phyloP scores from a whole-genome alignment of 371 early-diverging fungal species.

The Nematocida homosporus region DNA sequence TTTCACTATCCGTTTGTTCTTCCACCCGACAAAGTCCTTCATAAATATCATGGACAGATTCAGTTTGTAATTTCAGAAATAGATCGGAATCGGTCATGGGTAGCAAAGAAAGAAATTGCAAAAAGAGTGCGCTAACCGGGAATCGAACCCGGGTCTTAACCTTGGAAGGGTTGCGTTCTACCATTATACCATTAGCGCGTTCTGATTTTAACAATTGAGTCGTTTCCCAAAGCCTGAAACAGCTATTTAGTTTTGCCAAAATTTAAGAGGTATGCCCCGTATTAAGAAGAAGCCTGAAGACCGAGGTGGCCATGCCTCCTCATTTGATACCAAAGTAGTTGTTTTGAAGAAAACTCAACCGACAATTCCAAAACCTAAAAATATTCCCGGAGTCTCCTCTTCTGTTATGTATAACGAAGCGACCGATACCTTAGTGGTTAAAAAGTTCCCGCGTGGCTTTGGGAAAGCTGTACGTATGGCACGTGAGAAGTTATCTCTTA shows the following conservation, averaged over 20 bases:
- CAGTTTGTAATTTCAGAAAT: too few relatives aligned
- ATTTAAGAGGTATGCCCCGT: constrained; percentile 13
- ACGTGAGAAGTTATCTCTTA: constrained; percentile 28
- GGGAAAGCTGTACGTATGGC: constrained; percentile 54
- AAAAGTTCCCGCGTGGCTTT: constrained; percentile 49
- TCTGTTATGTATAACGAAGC: constrained; percentile 33
- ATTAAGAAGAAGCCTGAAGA: not conserved
- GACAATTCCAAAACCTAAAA: not conserved
- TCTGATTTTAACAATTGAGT: too few relatives aligned
- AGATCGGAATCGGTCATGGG: not conserved
- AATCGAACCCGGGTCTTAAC: constrained; percentile 66
- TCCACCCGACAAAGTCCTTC: constrained; percentile 12
- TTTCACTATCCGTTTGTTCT: constrained; percentile 15
- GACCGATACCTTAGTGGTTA: constrained; percentile 6
- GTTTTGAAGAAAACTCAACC: constrained; percentile 17
- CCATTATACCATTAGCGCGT: constrained; percentile 64
- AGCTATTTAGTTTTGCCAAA: too few relatives aligned
- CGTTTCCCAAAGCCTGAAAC: too few relatives aligned
- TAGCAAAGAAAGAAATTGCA: constrained; percentile 14
- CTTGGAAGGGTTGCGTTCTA: constrained; percentile 66
- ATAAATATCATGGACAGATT: constrained; percentile 22
- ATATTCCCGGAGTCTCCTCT: constrained; percentile 29
- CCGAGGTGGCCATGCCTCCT: not conserved
- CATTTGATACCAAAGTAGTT: constrained; percentile 38
- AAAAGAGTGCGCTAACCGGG: constrained; percentile 62